These are phyloP conservation scores for Talinum fruticosum DNA, from an alignment of 148 eudicot species.

Conservation along the genomic window DNA sequence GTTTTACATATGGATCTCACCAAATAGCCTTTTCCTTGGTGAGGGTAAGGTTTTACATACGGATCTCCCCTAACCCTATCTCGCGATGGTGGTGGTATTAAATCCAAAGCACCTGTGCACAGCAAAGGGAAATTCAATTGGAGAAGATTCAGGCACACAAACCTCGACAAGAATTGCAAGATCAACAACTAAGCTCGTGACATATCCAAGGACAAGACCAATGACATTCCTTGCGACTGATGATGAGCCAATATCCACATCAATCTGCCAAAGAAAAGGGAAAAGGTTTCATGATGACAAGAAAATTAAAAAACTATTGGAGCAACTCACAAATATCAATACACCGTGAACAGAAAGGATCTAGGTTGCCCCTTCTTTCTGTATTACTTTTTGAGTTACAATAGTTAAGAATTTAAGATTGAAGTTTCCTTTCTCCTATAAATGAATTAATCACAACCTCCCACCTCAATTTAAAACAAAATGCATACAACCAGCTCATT, in stretches of 20 bases:
- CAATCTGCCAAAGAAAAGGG: conserved; percentile 56
- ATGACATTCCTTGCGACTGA: conserved; percentile 90
- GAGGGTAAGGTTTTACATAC: no score
- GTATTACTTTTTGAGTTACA: not conserved
- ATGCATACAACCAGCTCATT: not conserved
- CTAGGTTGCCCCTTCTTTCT: not conserved
- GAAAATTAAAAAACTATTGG: not conserved
- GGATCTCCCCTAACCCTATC: no score
- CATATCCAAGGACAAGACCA: conserved; percentile 96
- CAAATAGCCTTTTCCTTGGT: no score
- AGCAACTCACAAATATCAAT: not conserved
- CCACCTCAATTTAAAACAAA: not conserved
- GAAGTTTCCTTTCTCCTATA: not conserved
- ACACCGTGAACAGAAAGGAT: not conserved
- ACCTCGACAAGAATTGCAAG: conserved; percentile 94
- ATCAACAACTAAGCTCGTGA: conserved; percentile 91
- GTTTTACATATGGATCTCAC: no score
- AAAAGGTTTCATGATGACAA: not conserved
- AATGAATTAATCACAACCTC: not conserved
- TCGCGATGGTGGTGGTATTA: not conserved
- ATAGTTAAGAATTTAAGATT: not conserved
- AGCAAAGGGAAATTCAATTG: not conserved
- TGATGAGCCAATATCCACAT: conserved; percentile 98
- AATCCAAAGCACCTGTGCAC: not conserved
- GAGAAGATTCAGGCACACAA: conserved; percentile 18